A percentile compares a stretch with the other conserved stretches of the same genome.
Conservation (phyloP, 257 asterid genomes). For the Petrea volubilis region DNA sequence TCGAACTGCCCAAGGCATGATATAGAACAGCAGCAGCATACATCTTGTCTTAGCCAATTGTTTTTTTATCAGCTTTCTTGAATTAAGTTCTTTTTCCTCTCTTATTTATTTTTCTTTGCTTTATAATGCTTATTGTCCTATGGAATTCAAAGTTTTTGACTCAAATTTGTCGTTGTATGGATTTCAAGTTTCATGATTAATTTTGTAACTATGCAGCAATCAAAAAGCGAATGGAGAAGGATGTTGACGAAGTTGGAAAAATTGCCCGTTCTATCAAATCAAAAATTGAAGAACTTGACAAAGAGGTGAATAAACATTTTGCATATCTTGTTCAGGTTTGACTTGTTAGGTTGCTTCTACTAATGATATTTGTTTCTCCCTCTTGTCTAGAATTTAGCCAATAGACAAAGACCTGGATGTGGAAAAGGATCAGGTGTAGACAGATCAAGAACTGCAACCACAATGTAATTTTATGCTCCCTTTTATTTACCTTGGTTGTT, state of each 20-base stretch:
- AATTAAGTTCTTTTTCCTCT: not conserved
- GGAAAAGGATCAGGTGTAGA: slow-evolving; percentile 98
- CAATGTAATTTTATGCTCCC: slow-evolving; percentile 62
- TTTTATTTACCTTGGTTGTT: slow-evolving; percentile 10
- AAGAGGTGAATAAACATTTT: slow-evolving; percentile 57
- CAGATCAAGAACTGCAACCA: slow-evolving; percentile 95
- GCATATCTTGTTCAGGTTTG: slow-evolving; percentile 21
- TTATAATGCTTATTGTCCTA: not conserved
- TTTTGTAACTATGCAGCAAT: slow-evolving; percentile 54
- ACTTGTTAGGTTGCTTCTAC: slow-evolving; percentile 14
- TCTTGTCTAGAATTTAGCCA: slow-evolving; percentile 72
- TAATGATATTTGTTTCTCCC: slow-evolving; percentile 17
- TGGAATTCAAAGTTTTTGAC: not conserved
- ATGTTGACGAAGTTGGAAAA: slow-evolving; percentile 97
- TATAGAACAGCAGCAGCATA: not conserved
- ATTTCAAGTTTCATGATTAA: slow-evolving; percentile 20
- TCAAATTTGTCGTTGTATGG: not conserved
- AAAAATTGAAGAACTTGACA: slow-evolving; percentile 90
- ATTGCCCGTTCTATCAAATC: slow-evolving; percentile 78
- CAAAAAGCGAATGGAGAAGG: slow-evolving; percentile 97
- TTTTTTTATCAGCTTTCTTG: not conserved
- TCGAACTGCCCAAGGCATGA: not conserved
- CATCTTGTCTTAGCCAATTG: not conserved
- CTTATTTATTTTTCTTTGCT: not conserved
- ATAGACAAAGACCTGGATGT: slow-evolving; percentile 91